A percentile compares a stretch with the other conserved stretches of the same genome.
These are phyloP conservation scores for Solanum hybrid DNA, from an alignment of 305 asterid genomes.

Conservation along the genomic window DNA sequence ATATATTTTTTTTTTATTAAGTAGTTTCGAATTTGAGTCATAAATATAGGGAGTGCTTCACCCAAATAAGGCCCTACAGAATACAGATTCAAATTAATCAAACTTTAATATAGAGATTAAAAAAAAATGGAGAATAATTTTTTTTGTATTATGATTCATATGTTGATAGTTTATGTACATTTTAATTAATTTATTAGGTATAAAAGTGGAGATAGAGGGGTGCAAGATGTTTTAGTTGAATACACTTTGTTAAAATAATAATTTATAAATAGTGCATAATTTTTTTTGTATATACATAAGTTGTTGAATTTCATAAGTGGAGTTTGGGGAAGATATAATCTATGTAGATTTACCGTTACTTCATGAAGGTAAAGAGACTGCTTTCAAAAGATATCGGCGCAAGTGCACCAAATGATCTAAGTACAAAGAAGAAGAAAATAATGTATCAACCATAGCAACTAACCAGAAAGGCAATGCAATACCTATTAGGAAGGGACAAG, in stretches of 20 bases:
- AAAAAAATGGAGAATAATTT: not conserved
- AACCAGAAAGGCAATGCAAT: not conserved
- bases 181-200: not conserved
- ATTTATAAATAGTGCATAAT: not conserved
- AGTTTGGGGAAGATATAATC: accelerated
- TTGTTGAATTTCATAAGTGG: not conserved
- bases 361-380: accelerated
- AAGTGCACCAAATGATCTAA: not conserved
- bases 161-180: not conserved
- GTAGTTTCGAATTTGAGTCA: too few species aligned
- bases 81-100: too few species aligned
- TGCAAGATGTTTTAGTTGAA: not conserved
- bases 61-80: accelerated
- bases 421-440: not conserved
- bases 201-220: not conserved
- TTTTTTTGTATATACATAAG: not conserved
- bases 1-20: accelerated
- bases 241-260: not conserved
- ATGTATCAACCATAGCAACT: not conserved
- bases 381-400: too few species aligned
- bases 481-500: not conserved
- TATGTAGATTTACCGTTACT: too few species aligned
- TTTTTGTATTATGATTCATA: not conserved
- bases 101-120: too few species aligned
- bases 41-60: too few species aligned